These are phyloP conservation scores for Dictyostelium intermedium DNA, from an alignment of 78 protist species.

Conservation along the genomic window DNA sequence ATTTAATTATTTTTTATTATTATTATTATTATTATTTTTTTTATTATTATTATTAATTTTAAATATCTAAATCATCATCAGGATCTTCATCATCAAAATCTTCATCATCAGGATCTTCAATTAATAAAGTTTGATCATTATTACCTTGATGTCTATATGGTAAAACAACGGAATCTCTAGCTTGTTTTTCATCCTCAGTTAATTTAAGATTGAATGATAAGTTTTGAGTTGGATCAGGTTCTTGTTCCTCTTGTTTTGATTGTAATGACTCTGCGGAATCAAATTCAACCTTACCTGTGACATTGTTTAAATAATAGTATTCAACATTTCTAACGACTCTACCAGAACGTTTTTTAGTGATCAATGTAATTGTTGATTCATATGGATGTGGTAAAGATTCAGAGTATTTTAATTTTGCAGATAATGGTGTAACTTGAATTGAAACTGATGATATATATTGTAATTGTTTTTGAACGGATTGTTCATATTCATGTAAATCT, in stretches of 20 bases:
- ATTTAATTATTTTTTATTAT: background rate
- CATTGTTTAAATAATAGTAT: constrained; percentile 46
- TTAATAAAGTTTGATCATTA: constrained; percentile 3
- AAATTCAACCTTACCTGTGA: constrained; percentile 35
- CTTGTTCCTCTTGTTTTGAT: constrained; percentile 10
- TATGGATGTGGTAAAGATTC: constrained; percentile 47
- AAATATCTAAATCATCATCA: constrained; percentile 48
- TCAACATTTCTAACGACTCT: constrained; percentile 73
- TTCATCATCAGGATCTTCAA: constrained; percentile 62
- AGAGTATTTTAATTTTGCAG: constrained; percentile 32
- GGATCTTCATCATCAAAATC: constrained; percentile 49
- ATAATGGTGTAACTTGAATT: constrained; percentile 53
- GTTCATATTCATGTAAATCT: constrained; percentile 47
- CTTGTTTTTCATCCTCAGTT: constrained; percentile 66
- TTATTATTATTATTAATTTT: background rate
- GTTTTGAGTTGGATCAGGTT: constrained; percentile 67
- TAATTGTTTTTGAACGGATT: constrained; percentile 25
- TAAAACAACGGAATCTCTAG: constrained; percentile 60
- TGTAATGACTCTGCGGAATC: constrained; percentile 67
- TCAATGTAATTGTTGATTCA: constrained; percentile 62
- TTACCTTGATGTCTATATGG: constrained; percentile 76
- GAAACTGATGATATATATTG: constrained; percentile 66
- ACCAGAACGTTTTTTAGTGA: constrained; percentile 66
- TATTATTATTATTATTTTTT: background rate
- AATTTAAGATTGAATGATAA: constrained; percentile 76